Percentiles rank a stretch among this genome's conserved stretches.
Conservation (phyloP, 768 basidiomycete species). For the Chalciporus chontae region DNA sequence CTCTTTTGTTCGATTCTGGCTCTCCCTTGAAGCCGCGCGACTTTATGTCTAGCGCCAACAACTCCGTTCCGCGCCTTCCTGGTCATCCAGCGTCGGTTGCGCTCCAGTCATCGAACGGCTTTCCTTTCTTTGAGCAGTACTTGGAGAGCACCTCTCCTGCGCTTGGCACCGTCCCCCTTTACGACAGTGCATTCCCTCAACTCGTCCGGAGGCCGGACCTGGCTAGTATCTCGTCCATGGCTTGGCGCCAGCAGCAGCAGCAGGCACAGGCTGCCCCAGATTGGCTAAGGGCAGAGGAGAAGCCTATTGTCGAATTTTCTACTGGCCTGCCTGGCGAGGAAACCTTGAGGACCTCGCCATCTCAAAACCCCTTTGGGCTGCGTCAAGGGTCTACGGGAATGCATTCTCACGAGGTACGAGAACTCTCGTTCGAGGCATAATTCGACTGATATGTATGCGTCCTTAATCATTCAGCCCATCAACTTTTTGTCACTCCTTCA, state of each 20-base stretch:
- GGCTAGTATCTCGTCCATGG: constrained; percentile 8
- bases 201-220: constrained; percentile 19
- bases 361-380: constrained; percentile 20
- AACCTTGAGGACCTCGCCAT: constrained; percentile 25
- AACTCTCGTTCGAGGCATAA: constrained; percentile 2
- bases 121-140: constrained; percentile 54
- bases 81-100: constrained; percentile 13
- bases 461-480: constrained; percentile 56
- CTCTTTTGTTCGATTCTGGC: constrained; percentile 45
- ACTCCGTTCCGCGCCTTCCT: constrained; percentile 24
- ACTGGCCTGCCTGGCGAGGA: constrained; percentile 27
- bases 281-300: constrained; percentile 42
- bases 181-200: constrained; percentile 31
- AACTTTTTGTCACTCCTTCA: constrained; percentile 85
- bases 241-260: constrained; percentile 29
- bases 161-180: constrained; percentile 34
- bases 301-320: constrained; percentile 19
- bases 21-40: constrained; percentile 33
- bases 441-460: constrained; percentile 13
- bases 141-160: constrained; percentile 40
- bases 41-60: constrained; percentile 25
- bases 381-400: constrained; percentile 26
- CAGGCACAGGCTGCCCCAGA: constrained; percentile 33
- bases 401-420: constrained; percentile 52
- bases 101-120: constrained; percentile 23